Percentiles rank a stretch among this genome's conserved stretches.
Conservation (phyloP, 1,284 basidiomycete species). For the Ceratorhiza oryzae-sativae region DNA sequence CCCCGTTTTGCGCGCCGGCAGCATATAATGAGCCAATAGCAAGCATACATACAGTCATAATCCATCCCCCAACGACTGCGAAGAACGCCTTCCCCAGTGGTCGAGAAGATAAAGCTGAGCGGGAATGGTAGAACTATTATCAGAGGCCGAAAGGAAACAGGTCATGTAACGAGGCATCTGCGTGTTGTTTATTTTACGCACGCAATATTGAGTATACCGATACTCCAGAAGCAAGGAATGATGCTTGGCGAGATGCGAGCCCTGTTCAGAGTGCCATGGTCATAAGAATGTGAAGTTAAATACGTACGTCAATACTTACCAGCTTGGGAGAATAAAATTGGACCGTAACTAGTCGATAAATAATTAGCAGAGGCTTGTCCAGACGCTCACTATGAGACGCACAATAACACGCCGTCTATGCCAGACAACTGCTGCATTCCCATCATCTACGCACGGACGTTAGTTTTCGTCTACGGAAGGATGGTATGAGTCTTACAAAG, state of each 20-base stretch:
- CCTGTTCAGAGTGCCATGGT: constrained; percentile 39
- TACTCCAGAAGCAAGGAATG: constrained; percentile 62
- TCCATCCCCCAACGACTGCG: constrained; percentile 56
- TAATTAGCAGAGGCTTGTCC: constrained; percentile 29
- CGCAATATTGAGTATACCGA: constrained; percentile 58
- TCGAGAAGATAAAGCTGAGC: constrained; percentile 55
- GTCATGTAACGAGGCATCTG: too few relatives aligned
- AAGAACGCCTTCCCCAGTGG: constrained; percentile 58
- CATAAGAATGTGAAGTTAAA: background rate
- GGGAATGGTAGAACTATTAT: constrained; percentile 51
- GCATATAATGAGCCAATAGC: constrained; percentile 58
- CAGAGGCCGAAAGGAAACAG: background rate
- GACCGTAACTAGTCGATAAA: constrained; percentile 54
- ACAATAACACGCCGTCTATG: constrained; percentile 45
- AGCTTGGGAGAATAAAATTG: constrained; percentile 60
- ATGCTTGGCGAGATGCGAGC: constrained; percentile 55
- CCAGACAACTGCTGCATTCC: constrained; percentile 43
- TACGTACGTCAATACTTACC: constrained; percentile 46
- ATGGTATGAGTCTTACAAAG: too few relatives aligned
- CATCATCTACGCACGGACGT: too few relatives aligned
- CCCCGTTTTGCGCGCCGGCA: constrained; percentile 48
- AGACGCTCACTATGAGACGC: background rate
- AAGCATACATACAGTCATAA: constrained; percentile 54
- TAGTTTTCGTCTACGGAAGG: too few relatives aligned
- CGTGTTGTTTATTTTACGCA: constrained; percentile 20